Base-by-base conservation (phyloP, 2,329 filamentous ascomycete species). In the Pseudopithomyces chartarum region DNA sequence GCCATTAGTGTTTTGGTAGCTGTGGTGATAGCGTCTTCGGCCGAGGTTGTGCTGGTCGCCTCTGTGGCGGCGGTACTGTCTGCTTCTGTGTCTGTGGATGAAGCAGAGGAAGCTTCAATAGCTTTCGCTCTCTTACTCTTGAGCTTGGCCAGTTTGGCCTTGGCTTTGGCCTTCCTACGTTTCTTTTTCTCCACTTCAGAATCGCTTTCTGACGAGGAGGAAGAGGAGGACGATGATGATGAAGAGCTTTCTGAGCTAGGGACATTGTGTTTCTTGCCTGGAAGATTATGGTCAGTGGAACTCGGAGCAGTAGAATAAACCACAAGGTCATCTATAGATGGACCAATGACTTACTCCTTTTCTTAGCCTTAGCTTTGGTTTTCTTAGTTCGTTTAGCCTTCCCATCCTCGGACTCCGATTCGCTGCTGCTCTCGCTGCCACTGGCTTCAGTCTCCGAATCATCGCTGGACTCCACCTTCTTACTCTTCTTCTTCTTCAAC, bases 101-200 rank as follows among this genome's bases (percentile, higher is more conserved):
- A 60, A 20, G 55, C 47, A 3, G 53, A 51, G 20, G 45, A 53
- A 17, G 34, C 50, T 13, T 38, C 40, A 19, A 15, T 17, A 50
- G 32, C 49, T 42, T 59, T 56, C 11, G 55, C 13, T 55, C 53
- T 17, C 29, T 44, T 38, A 52, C 58, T 50, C 53, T 61, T 15
- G 33, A 59, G 64, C 57, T 61, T 67, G 36, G 34, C 62, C 42
- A 29, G 55, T 46, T 65, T 70, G 5, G 66, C 55, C 45, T 62
- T 65, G 33, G 34, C 55, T 43, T 46, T 64, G 49, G 57, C 48
- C 23, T 59, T 57, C 46, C 63, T 67, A 6, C 56, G 62, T 54
- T 57, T 73, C 54, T 62, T 69, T 47, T 62, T 70, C 48, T 63
- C 69, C 51, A 57, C 57, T 29, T 71, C 62, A 2, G 60, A 67